Evolutionary conservation across 2,329 filamentous ascomycete species (phyloP), one percentile per base, ranked within the genome.

Genomic region (Aspergillus japonicus): DNA sequence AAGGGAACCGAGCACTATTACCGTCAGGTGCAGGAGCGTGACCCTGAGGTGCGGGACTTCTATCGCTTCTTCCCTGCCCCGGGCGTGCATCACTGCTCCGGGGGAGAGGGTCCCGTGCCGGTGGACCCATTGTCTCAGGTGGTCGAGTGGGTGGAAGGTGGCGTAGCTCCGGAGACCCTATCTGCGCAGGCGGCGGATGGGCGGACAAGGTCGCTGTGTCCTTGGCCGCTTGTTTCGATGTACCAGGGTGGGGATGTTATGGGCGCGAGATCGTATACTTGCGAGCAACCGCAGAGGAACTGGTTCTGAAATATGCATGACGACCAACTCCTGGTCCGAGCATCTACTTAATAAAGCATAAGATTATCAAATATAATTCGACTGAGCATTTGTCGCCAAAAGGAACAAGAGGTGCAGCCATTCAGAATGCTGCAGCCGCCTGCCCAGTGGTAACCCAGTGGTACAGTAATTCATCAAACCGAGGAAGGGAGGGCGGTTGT

Each of bases 11-110:
- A 62, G 3, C 56, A 74, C 24, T 80, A 80, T 63, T 79, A 78
- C 59, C 55, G 72, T 6, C 60, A 66, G 6, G 75, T 78, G 1
- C 53, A 66, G 19, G 65, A 61, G 1, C 35, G 65, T 2, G 71
- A 74, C 51, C 59, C 70, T 0, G 39, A 67, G 2, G 67, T 68
- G 0, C 50, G 59, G 4, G 72, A 75, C 33, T 79, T 69, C 59
- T 79, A 72, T 56, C 72, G 75, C 6, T 69, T 71, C 44, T 80
- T 78, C 47, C 64, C 71, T n/a, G 75, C 73, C 6, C 77, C 78
- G 2, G 77, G 77, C 4, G 71, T 75, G 1, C 64, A 60, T 4
- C 74, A 80, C 57, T 79, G 77, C 48, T 39, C 11, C 6, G 71
- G 69, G 14, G 76, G 75, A 0, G 19, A 39, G 19, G 76, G 67